These are phyloP conservation scores for Claviceps lovelessii DNA, from an alignment of 2,329 filamentous ascomycete species.

Conservation along the genomic window DNA sequence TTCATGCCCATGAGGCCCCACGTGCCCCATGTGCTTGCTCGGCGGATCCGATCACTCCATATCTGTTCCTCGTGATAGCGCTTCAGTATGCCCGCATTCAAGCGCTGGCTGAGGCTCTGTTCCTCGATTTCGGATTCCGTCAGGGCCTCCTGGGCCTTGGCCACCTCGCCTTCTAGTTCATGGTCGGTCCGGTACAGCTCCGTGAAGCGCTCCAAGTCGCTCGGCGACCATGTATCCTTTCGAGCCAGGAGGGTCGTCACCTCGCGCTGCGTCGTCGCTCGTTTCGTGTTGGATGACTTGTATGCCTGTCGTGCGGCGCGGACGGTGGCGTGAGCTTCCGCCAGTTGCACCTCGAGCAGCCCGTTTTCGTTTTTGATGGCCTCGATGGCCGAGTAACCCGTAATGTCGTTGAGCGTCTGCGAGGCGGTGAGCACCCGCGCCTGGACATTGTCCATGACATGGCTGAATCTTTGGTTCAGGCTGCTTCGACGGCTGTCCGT, in stretches of 20 bases:
- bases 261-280: slow-evolving; percentile 84
- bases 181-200: slow-evolving; percentile 84
- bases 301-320: slow-evolving; percentile 60
- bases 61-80: slow-evolving; percentile 98
- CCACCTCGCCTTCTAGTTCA: slow-evolving; percentile 75
- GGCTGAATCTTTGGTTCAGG: slow-evolving; percentile 20
- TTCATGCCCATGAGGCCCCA: slow-evolving; percentile 98
- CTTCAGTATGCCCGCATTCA: slow-evolving; percentile 72
- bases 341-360: slow-evolving; percentile 44
- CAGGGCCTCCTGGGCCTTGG: slow-evolving; percentile 55
- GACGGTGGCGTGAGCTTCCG: slow-evolving; percentile 48
- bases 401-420: slow-evolving; percentile 83
- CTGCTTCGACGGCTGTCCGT: slow-evolving; percentile 20
- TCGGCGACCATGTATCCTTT: slow-evolving; percentile 80
- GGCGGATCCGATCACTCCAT: slow-evolving; percentile 92
- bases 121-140: slow-evolving; percentile 64
- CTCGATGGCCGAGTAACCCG: slow-evolving; percentile 87
- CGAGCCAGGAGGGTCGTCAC: slow-evolving; percentile 86
- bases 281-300: slow-evolving; percentile 67
- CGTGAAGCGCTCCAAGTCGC: slow-evolving; percentile 89
- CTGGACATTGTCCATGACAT: slow-evolving; percentile 78
- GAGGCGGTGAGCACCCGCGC: slow-evolving; percentile 72
- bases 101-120: slow-evolving; percentile 57
- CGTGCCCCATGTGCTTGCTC: slow-evolving; percentile 96
- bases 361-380: slow-evolving; percentile 67